A percentile compares a stretch with the other conserved stretches of the same genome.
phyloP scores from a whole-genome alignment of 768 basidiomycete genomes.

The Paxillus ammoniavirescens region DNA sequence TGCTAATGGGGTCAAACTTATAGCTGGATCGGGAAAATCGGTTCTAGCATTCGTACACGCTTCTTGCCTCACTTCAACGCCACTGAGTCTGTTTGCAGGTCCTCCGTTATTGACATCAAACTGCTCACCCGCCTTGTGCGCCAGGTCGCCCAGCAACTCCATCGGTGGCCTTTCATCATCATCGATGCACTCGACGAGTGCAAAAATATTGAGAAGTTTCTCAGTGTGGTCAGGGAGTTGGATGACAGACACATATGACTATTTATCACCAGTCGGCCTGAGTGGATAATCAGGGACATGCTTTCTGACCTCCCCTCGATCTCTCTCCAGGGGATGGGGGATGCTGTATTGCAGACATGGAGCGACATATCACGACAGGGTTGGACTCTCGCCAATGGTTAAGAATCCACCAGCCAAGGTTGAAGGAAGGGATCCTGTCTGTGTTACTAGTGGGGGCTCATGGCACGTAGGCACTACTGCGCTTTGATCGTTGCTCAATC shows the following conservation, averaged over 20 bases:
- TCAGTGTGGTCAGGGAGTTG: not conserved
- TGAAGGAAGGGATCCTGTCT: constrained; percentile 7
- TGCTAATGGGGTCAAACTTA: not conserved
- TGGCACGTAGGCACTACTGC: constrained; percentile 9
- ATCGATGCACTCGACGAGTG: constrained; percentile 21
- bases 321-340: constrained; percentile 4
- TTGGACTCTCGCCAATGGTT: constrained; percentile 11
- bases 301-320: not conserved
- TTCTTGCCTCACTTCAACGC: not conserved
- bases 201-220: constrained; percentile 1
- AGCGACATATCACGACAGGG: constrained; percentile 2
- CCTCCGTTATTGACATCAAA: not conserved
- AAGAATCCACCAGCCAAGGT: not conserved
- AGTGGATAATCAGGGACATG: constrained; percentile 5
- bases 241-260: not conserved
- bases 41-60: not conserved
- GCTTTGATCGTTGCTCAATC: too few species aligned
- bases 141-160: not conserved
- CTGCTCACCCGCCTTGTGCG: not conserved
- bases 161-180: not conserved
- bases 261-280: constrained; percentile 9
- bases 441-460: constrained; percentile 4
- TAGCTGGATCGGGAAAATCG: not conserved
- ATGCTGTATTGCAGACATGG: constrained; percentile 6
- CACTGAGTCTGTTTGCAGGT: not conserved